These are phyloP conservation scores for Globisporangium abappressorium DNA, from an alignment of 352 stramenopile genomes.

Conservation along the genomic window DNA sequence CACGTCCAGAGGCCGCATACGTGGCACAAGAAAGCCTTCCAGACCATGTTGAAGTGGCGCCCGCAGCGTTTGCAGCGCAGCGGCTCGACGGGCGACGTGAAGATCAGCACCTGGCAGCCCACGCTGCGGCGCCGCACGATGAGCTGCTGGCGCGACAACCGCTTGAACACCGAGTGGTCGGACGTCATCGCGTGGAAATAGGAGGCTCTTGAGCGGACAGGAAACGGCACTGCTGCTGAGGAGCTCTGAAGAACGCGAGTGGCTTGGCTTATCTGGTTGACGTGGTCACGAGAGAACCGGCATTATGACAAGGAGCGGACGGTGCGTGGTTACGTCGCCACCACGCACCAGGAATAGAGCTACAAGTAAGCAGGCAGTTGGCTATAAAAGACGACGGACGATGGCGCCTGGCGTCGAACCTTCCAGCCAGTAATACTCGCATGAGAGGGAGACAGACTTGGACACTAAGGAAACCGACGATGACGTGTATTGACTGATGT, in stretches of 20 bases:
- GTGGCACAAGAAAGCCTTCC: constrained; percentile 50
- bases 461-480: too few species aligned
- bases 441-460: too few species aligned
- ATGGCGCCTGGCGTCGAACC: too few species aligned
- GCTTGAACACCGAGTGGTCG: constrained; percentile 57
- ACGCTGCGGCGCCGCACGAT: constrained; percentile 45
- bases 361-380: too few species aligned
- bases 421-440: too few species aligned
- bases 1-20: constrained; percentile 52
- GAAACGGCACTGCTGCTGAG: neutral
- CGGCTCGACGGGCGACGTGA: constrained; percentile 14
- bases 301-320: too few species aligned
- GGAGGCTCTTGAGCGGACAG: neutral
- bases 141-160: constrained; percentile 46
- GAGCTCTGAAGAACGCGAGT: neutral
- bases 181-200: constrained; percentile 27
- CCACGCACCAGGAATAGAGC: too few species aligned
- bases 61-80: constrained; percentile 43
- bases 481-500: too few species aligned
- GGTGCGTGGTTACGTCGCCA: too few species aligned
- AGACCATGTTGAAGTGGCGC: constrained; percentile 39
- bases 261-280: neutral
- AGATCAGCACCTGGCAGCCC: constrained; percentile 45
- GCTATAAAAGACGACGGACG: too few species aligned
- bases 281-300: too few species aligned